These are phyloP conservation scores for Apophysomyces ossiformis DNA, from an alignment of 371 early-diverging fungal species.

Conservation along the genomic window DNA sequence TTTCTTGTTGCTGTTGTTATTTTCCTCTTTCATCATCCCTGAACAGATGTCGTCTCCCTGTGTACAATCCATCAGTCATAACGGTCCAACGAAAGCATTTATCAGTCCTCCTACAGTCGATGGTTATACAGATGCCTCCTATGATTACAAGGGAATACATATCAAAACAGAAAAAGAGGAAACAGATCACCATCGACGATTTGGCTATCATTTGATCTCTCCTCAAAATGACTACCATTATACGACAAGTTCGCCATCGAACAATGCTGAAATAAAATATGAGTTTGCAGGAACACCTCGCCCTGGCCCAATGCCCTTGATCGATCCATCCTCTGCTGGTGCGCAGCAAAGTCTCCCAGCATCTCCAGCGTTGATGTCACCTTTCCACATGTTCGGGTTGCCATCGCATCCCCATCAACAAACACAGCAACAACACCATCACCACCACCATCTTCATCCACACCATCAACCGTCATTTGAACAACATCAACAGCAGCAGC, in stretches of 20 bases:
- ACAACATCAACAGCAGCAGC: constrained; percentile 30
- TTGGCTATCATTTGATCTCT: not conserved
- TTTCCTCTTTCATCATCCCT: constrained; percentile 8
- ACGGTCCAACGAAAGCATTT: not conserved
- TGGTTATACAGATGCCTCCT: constrained; percentile 6
- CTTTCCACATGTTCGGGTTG: constrained; percentile 1
- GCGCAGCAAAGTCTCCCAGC: not conserved
- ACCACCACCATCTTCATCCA: constrained; percentile 28
- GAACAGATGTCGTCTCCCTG: constrained; percentile 26
- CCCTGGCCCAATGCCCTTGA: constrained; percentile 9
- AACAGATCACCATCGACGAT: constrained; percentile 3
- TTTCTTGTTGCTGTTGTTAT: constrained; percentile 5
- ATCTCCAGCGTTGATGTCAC: not conserved
- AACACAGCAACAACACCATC: constrained; percentile 30
- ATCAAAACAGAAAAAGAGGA: constrained; percentile 10
- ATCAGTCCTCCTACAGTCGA: constrained; percentile 12
- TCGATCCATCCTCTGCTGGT: constrained; percentile 11
- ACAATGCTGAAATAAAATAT: not conserved
- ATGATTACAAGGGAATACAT: constrained; percentile 6
- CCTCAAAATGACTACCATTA: not conserved
- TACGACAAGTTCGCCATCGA: not conserved
- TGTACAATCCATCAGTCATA: constrained; percentile 21
- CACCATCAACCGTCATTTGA: constrained; percentile 20
- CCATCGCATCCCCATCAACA: constrained; percentile 24
- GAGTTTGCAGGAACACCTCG: constrained; percentile 7